Evolutionary conservation across 2,329 filamentous ascomycete species (phyloP).

Genomic region (Aureobasidium sp.): DNA sequence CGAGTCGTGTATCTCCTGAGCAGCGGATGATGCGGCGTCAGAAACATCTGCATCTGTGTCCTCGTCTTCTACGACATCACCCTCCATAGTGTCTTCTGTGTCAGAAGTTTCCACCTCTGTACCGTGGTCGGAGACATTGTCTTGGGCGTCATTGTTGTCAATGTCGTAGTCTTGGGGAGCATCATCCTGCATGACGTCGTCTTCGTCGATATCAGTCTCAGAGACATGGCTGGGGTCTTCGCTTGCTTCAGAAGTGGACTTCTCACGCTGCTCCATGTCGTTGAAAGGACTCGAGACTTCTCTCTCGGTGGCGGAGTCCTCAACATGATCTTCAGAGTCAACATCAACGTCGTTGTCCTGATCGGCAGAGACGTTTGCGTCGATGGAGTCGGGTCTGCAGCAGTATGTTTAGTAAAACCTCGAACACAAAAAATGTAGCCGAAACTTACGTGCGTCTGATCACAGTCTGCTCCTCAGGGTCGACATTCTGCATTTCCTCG

Average conservation of each 20-base stretch:
- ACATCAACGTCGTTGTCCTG: not conserved
- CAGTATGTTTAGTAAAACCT: not conserved
- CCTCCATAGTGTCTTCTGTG: not conserved
- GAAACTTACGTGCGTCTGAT: not conserved
- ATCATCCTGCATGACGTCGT: not conserved
- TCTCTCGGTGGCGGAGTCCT: not conserved
- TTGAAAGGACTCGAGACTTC: not conserved
- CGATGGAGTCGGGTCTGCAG: not conserved
- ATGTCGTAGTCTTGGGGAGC: not conserved
- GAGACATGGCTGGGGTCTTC: not conserved
- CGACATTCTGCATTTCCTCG: not conserved
- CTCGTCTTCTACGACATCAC: not conserved
- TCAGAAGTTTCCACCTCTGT: not conserved
- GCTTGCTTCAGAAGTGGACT: not conserved
- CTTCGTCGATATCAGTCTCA: not conserved
- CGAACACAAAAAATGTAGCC: not conserved
- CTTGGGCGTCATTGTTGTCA: not conserved
- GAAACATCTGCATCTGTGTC: not conserved
- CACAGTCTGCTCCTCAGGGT: not conserved
- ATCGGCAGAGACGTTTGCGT: not conserved
- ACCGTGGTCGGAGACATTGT: conserved; percentile 8
- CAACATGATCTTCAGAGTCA: not conserved
- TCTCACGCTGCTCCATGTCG: not conserved
- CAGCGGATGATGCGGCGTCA: not conserved
- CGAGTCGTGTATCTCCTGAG: conserved; percentile 2